Evolutionary conservation across 768 basidiomycete species (phyloP).

Genomic region (Hortiboletus campestris): DNA sequence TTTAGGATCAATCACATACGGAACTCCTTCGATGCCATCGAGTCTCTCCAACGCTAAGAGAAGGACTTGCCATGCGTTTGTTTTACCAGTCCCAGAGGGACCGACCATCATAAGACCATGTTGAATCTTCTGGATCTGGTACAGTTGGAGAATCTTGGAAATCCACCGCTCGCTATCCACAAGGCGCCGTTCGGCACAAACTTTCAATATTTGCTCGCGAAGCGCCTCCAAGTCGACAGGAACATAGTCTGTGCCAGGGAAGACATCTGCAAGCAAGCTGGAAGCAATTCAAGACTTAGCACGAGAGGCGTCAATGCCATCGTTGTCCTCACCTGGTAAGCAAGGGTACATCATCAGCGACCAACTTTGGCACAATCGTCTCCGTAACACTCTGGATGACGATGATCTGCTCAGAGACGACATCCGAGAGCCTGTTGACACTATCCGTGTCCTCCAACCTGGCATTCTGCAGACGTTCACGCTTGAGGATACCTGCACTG

Average conservation of each 20-base stretch:
- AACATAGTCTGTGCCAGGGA: conserved; percentile 91
- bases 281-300: not conserved
- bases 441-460: conserved; percentile 42
- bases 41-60: conserved; percentile 86
- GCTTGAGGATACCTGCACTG: conserved; percentile 96
- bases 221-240: conserved; percentile 87
- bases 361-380: conserved; percentile 96
- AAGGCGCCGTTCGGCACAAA: conserved; percentile 85
- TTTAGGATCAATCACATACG: conserved; percentile 98
- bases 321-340: conserved; percentile 69
- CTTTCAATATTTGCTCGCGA: conserved; percentile 79
- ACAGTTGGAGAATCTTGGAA: conserved; percentile 93
- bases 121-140: conserved; percentile 99
- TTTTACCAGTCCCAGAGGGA: conserved; percentile 95
- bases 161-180: conserved; percentile 88
- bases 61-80: conserved; percentile 94
- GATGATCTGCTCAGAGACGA: conserved; percentile 88
- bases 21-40: conserved; percentile 88
- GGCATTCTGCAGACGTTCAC: conserved; percentile 68
- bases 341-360: conserved; percentile 94
- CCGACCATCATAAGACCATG: conserved; percentile 99
- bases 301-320: not conserved
- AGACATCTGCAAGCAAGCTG: conserved; percentile 93
- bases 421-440: conserved; percentile 61
- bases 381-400: conserved; percentile 98